phyloP scores from a whole-genome alignment of 805 yeast species.

The Cyberlindnera bimundalis region DNA sequence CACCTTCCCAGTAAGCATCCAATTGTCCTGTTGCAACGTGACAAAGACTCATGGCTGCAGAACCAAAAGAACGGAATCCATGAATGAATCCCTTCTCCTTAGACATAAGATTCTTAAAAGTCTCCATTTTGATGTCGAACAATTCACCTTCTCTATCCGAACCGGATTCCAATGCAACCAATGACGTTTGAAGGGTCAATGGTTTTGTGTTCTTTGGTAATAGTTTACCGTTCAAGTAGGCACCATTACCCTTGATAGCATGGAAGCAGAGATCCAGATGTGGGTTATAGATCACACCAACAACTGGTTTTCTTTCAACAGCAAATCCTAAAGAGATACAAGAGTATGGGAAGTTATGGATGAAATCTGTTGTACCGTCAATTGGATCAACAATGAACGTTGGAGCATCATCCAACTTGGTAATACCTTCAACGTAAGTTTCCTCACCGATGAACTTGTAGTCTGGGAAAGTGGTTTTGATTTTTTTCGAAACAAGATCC shows the following conservation, averaged over 20 bases:
- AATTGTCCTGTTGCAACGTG: constrained; percentile 55
- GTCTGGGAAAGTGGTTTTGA: constrained; percentile 40
- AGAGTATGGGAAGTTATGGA: constrained; percentile 58
- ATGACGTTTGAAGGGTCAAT: constrained; percentile 46
- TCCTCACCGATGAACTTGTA: constrained; percentile 62
- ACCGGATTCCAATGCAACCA: constrained; percentile 61
- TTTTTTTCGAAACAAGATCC: constrained; percentile 34
- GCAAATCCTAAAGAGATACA: constrained; percentile 62
- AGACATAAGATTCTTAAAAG: constrained; percentile 42
- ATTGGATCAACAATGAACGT: constrained; percentile 65
- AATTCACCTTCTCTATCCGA: constrained; percentile 51
- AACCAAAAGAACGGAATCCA: constrained; percentile 59
- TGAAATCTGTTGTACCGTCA: constrained; percentile 65
- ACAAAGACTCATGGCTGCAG: constrained; percentile 62
- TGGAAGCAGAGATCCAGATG: constrained; percentile 49
- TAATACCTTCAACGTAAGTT: constrained; percentile 46
- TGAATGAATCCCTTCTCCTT: constrained; percentile 56
- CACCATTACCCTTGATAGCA: constrained; percentile 55
- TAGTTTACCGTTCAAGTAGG: constrained; percentile 44
- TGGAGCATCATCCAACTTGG: constrained; percentile 47
- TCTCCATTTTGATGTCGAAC: constrained; percentile 46
- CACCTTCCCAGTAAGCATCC: constrained; percentile 69
- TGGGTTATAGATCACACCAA: constrained; percentile 69
- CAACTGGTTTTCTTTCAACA: constrained; percentile 43
- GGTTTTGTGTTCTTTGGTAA: constrained; percentile 31